These are phyloP conservation scores for Leccinum pachyderme DNA, from an alignment of 1,284 basidiomycete species.

Conservation along the genomic window DNA sequence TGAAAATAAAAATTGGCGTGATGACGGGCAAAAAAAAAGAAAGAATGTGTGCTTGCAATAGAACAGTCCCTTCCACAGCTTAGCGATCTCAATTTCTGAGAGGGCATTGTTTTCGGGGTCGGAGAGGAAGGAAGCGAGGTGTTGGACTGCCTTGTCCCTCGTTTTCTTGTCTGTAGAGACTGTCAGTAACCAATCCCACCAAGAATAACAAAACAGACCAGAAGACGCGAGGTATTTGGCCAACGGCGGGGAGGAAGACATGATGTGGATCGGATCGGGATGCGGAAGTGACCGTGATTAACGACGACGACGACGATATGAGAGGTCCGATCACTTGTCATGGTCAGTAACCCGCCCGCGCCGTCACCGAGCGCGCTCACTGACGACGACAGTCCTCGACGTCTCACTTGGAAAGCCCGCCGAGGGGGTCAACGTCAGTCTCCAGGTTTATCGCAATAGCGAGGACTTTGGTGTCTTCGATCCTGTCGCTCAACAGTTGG, in stretches of 20 bases:
- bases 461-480: slow-evolving; percentile 43
- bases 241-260: slow-evolving; percentile 51
- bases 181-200: slow-evolving; percentile 7
- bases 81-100: slow-evolving; percentile 77
- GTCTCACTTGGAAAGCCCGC: slow-evolving; percentile 82
- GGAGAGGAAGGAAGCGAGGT: slow-evolving; percentile 74
- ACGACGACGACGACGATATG: slow-evolving; percentile 34
- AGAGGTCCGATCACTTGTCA: slow-evolving; percentile 90
- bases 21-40: background rate
- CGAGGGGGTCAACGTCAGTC: slow-evolving; percentile 56
- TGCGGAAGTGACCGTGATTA: slow-evolving; percentile 14
- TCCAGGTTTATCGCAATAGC: slow-evolving; percentile 47
- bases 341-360: slow-evolving; percentile 42
- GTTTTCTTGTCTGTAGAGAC: slow-evolving; percentile 74
- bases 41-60: slow-evolving; percentile 73
- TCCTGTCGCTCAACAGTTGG: slow-evolving; percentile 61
- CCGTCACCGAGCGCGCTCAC: background rate
- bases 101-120: slow-evolving; percentile 56
- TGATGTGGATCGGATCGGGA: slow-evolving; percentile 27
- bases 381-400: slow-evolving; percentile 66
- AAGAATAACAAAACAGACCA: slow-evolving; percentile 48
- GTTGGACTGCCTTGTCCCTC: slow-evolving; percentile 85
- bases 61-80: slow-evolving; percentile 97
- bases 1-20: slow-evolving; percentile 36
- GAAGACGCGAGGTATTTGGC: slow-evolving; percentile 91